Percentiles rank a stretch among this genome's conserved stretches.
phyloP scores from a whole-genome alignment of 257 asterid species.

The Salvia rosmarinus region DNA sequence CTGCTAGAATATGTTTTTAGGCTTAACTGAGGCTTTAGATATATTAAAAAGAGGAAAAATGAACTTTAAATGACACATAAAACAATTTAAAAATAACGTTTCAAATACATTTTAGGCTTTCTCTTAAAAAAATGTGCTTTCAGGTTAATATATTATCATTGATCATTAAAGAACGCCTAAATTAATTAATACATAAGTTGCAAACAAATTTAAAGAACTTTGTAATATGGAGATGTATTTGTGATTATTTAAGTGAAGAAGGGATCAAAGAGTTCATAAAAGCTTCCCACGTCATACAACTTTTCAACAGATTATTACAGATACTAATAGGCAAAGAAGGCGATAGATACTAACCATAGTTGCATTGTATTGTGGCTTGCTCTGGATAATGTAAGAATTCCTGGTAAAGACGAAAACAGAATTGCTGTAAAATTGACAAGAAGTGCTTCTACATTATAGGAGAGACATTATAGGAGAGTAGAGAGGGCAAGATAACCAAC shows the following conservation, averaged over 20 bases:
- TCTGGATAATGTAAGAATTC: conserved; percentile 60
- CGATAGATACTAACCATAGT: conserved; percentile 53
- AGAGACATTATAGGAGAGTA: neutral
- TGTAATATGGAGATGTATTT: too few relatives aligned
- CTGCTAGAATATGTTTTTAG: neutral
- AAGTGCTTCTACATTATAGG: neutral
- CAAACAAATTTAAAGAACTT: too few relatives aligned
- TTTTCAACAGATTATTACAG: neutral
- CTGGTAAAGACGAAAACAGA: conserved; percentile 41
- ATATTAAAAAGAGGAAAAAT: too few relatives aligned
- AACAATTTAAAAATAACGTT: neutral
- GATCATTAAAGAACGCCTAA: too few relatives aligned
- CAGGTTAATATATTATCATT: too few relatives aligned
- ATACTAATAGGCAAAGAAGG: conserved; percentile 20
- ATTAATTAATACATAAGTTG: too few relatives aligned
- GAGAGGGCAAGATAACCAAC: conserved; percentile 16
- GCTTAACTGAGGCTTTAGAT: neutral
- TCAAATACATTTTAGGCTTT: neutral
- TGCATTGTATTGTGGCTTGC: conserved; percentile 51
- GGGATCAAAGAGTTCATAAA: neutral
- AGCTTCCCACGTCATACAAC: neutral
- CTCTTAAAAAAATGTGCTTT: too few relatives aligned
- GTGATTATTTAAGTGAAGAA: neutral
- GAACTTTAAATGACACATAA: neutral
- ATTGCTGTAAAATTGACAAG: neutral